Base-by-base conservation (phyloP, 805 yeast genomes). In the Candida xyloterini region DNA sequence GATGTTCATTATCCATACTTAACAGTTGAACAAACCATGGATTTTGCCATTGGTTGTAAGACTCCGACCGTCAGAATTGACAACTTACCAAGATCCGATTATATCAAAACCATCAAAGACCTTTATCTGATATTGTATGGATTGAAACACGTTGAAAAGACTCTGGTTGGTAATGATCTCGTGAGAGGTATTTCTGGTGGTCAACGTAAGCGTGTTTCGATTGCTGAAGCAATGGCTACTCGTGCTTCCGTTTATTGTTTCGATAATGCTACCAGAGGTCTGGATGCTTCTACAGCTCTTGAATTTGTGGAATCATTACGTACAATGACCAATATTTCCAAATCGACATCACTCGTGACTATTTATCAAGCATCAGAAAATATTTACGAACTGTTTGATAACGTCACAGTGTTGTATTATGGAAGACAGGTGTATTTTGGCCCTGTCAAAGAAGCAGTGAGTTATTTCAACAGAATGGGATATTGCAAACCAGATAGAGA, bases 161-260 rank as follows among this genome's bases (percentile, higher is more conserved):
- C 87, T 15, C 68, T 77, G 35, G 85, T 80, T 37, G 86, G 86
- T 56, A 73, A 76, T 50, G 85, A 80, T 57, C 75, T 73, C 40
- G 77, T 80, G 13, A 70, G 84, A 59, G 86, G 86, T 60, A 78
- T 80, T 32, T 78, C 84, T 25, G 86, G 86, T 54, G 86, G 86
- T 63, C 84, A 80, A 63, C 66, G 86, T 51, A 80, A 80, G 63
- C 76, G 86, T 65, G 84, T 79, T 16, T 78, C 84, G 4, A 73
- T 80, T 50, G 85, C 81, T 3, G 86, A 80, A 59, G 83, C 76
- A 3, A 69, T 75, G 51, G 69, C 74, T 23, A 65, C 73, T 53
- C 67, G 74, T 38, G 79, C 75, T 7, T 64, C 76, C 6, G 65
- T 78, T 15, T 78, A 68, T 48, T 77, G 83, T 47, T 79, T 80